These are phyloP conservation scores for Psophocarpus tetragonolobus DNA, from an alignment of 306 rosid genomes.

Conservation along the genomic window DNA sequence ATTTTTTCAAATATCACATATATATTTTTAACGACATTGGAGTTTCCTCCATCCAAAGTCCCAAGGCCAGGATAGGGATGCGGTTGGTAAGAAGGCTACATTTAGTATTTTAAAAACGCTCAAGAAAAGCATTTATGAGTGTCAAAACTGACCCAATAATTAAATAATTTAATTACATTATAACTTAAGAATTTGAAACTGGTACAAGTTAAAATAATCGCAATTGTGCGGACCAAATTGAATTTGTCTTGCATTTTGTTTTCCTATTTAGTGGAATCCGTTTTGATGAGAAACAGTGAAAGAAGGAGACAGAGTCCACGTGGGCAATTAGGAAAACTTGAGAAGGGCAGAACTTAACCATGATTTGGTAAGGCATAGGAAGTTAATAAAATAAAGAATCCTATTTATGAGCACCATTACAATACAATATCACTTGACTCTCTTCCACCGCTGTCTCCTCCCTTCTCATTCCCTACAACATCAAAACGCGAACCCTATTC, in stretches of 20 bases:
- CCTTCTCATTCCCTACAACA: not conserved
- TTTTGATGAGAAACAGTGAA: conserved; percentile 13
- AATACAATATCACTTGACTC: not conserved
- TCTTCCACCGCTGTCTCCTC: not conserved
- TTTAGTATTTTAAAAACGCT: conserved; percentile 22
- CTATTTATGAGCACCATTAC: conserved; percentile 53
- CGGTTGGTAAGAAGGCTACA: conserved; percentile 1
- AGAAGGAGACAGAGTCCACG: conserved; percentile 50
- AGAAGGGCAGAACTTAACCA: conserved; percentile 33
- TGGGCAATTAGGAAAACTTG: conserved; percentile 33
- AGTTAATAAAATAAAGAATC: not conserved
- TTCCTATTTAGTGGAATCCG: conserved; percentile 32
- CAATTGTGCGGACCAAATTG: conserved; percentile 5
- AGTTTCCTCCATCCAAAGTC: not conserved
- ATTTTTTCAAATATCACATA: not conserved
- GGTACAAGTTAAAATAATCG: not conserved
- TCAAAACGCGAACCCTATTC: not conserved
- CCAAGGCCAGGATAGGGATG: not conserved
- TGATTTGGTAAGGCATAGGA: conserved; percentile 39
- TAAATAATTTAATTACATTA: not conserved
- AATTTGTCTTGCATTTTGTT: conserved; percentile 16
- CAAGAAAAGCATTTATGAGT: not conserved
- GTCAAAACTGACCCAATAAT: not conserved
- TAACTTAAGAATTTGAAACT: not conserved
- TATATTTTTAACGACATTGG: not conserved